phyloP scores from a whole-genome alignment of 768 basidiomycete species.

The Cantharellus cinnabarinus region DNA sequence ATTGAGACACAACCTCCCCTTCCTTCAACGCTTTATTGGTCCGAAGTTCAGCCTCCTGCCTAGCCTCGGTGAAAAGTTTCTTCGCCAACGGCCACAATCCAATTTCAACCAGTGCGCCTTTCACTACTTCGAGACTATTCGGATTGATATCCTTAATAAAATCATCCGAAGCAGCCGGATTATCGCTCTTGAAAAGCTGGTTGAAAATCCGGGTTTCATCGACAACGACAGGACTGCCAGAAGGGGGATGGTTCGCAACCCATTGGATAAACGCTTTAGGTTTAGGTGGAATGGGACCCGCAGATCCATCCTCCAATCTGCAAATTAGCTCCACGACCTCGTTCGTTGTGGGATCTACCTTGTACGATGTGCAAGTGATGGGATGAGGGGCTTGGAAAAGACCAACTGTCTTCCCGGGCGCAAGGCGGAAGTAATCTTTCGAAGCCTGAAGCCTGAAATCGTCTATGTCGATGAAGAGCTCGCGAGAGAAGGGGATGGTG shows the following conservation, averaged over 20 bases:
- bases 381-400: constrained; percentile 84
- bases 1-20: constrained; percentile 16
- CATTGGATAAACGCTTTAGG: constrained; percentile 93
- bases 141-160: constrained; percentile 69
- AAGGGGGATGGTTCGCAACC: constrained; percentile 69
- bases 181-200: constrained; percentile 84
- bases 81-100: constrained; percentile 78
- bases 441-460: constrained; percentile 88
- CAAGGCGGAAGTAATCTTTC: constrained; percentile 90
- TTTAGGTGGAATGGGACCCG: constrained; percentile 34
- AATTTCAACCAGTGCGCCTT: constrained; percentile 66
- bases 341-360: constrained; percentile 50
- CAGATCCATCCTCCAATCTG: constrained; percentile 43
- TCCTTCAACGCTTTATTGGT: constrained; percentile 37
- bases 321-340: constrained; percentile 62
- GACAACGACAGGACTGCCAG: constrained; percentile 63
- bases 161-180: constrained; percentile 54
- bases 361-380: constrained; percentile 82
- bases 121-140: constrained; percentile 58
- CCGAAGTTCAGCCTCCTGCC: constrained; percentile 31
- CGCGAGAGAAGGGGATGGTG: constrained; percentile 66
- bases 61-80: constrained; percentile 40
- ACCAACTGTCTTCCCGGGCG: constrained; percentile 93
- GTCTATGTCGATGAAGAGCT: constrained; percentile 77
- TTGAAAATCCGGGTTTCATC: constrained; percentile 88